Percentiles rank a stretch among this genome's conserved stretches.
Conservation (phyloP, 805 yeast genomes). For the Alloascoidea africana region DNA sequence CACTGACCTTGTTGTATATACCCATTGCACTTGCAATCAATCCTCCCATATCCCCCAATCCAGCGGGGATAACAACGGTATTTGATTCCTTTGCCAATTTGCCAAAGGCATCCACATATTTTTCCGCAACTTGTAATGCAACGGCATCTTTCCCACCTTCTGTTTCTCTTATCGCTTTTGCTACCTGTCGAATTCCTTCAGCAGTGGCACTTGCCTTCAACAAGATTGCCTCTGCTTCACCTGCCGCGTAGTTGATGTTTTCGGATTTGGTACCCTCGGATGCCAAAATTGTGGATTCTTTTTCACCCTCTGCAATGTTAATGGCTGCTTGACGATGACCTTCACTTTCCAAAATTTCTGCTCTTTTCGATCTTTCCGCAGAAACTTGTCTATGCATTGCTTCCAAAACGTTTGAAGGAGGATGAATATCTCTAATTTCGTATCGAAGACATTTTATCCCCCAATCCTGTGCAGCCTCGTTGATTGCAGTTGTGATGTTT, state of each 20-base stretch:
- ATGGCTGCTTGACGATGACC: conserved; percentile 70
- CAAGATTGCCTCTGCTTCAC: conserved; percentile 57
- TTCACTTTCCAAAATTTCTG: conserved; percentile 77
- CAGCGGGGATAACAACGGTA: conserved; percentile 65
- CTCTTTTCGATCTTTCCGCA: conserved; percentile 77
- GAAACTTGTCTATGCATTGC: conserved; percentile 88
- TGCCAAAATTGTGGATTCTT: conserved; percentile 52
- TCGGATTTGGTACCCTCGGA: conserved; percentile 57
- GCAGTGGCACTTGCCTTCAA: conserved; percentile 63
- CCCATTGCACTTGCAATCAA: conserved; percentile 68
- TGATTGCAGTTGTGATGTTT: conserved; percentile 64
- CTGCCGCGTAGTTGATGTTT: conserved; percentile 52
- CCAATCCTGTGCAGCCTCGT: conserved; percentile 79
- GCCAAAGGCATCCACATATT: conserved; percentile 69
- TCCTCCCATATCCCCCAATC: conserved; percentile 56
- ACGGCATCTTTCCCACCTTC: conserved; percentile 69
- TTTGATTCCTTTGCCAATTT: conserved; percentile 72
- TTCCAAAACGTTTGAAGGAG: conserved; percentile 70
- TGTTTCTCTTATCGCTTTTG: conserved; percentile 50
- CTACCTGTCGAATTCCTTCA: conserved; percentile 45
- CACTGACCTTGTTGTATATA: conserved; percentile 41
- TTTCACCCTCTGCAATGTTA: conserved; percentile 75
- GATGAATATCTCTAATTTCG: conserved; percentile 80
- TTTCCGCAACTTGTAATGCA: conserved; percentile 66
- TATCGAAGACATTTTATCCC: conserved; percentile 74